These are phyloP conservation scores for Fonsecaea erecta DNA, from an alignment of 2,329 filamentous ascomycete species.

Conservation along the genomic window DNA sequence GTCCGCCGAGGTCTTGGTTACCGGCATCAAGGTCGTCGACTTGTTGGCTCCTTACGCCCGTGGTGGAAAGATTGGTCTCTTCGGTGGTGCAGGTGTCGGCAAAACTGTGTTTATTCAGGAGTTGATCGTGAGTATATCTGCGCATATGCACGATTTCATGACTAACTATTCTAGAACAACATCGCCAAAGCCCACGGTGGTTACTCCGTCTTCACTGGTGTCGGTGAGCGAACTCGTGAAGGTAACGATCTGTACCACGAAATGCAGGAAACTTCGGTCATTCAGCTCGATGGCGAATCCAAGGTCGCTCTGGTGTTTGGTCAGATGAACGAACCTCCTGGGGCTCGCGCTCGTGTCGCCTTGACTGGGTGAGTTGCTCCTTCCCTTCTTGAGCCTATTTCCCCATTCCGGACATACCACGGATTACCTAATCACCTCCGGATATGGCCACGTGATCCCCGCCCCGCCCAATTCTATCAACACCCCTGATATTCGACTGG, in stretches of 20 bases:
- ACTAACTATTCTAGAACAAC: slow-evolving; percentile 73
- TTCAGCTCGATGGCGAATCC: slow-evolving; percentile 98
- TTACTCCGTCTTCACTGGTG: slow-evolving; percentile 99
- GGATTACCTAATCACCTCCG: too few relatives aligned
- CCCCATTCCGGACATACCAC: too few relatives aligned
- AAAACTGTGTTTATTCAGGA: slow-evolving; percentile 99
- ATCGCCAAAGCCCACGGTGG: slow-evolving; percentile 99
- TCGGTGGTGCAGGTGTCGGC: slow-evolving; percentile 99
- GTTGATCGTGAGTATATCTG: slow-evolving; percentile 78
- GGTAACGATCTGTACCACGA: slow-evolving; percentile 99
- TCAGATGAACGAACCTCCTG: slow-evolving; percentile 99
- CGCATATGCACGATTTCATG: slow-evolving; percentile 13
- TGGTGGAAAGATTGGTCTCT: slow-evolving; percentile 99
- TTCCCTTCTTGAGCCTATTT: slow-evolving; percentile 16
- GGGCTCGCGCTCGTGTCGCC: slow-evolving; percentile 99
- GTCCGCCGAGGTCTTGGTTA: slow-evolving; percentile 92
- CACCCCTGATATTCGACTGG: neutral
- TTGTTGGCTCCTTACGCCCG: slow-evolving; percentile 97
- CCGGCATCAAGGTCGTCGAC: slow-evolving; percentile 99
- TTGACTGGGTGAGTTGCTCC: slow-evolving; percentile 72
- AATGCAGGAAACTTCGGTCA: slow-evolving; percentile 99
- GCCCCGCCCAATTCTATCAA: neutral
- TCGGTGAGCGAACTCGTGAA: slow-evolving; percentile 99
- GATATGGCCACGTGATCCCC: too few relatives aligned
- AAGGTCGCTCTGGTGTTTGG: slow-evolving; percentile 99